phyloP scores from a whole-genome alignment of 306 rosid genomes.

The Ziziphus jujuba region DNA sequence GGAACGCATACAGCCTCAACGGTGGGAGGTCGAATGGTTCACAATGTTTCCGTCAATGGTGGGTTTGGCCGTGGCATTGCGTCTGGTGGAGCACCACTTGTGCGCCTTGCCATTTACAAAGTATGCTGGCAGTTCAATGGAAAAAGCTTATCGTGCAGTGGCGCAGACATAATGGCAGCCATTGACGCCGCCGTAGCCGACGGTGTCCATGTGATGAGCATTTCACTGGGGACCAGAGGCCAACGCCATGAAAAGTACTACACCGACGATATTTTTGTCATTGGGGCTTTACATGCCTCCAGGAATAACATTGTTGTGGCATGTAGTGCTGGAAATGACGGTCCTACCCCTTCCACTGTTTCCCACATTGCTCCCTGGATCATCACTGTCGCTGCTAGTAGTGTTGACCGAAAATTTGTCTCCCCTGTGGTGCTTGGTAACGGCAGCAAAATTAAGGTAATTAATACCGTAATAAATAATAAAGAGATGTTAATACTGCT shows the following conservation, averaged over 20 bases:
- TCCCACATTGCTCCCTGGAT: slow-evolving; percentile 73
- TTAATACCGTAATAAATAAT: no score
- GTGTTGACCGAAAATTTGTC: slow-evolving; percentile 60
- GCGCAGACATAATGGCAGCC: slow-evolving; percentile 66
- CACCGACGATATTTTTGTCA: slow-evolving; percentile 46
- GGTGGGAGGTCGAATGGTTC: slow-evolving; percentile 53
- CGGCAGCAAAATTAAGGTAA: slow-evolving; percentile 50
- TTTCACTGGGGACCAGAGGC: slow-evolving; percentile 44
- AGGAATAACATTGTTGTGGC: slow-evolving; percentile 65
- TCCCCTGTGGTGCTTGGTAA: slow-evolving; percentile 49
- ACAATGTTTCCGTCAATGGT: slow-evolving; percentile 41
- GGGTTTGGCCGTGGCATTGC: slow-evolving; percentile 66
- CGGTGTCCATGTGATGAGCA: slow-evolving; percentile 64
- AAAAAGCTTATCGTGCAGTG: slow-evolving; percentile 54
- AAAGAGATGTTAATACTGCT: no score
- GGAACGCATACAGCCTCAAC: slow-evolving; percentile 79
- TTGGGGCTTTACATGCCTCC: slow-evolving; percentile 52
- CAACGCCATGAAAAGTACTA: slow-evolving; percentile 50
- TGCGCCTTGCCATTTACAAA: slow-evolving; percentile 72
- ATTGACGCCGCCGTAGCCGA: slow-evolving; percentile 79
- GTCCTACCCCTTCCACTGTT: slow-evolving; percentile 54
- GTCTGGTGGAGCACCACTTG: slow-evolving; percentile 68
- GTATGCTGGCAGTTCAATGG: slow-evolving; percentile 75
- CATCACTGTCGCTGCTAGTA: slow-evolving; percentile 72
- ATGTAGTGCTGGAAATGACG: slow-evolving; percentile 76